Evolutionary conservation across 78 protist species (phyloP), one percentile per base, ranked within the genome.

Genomic region (Monocercomonoides exilis): DNA sequence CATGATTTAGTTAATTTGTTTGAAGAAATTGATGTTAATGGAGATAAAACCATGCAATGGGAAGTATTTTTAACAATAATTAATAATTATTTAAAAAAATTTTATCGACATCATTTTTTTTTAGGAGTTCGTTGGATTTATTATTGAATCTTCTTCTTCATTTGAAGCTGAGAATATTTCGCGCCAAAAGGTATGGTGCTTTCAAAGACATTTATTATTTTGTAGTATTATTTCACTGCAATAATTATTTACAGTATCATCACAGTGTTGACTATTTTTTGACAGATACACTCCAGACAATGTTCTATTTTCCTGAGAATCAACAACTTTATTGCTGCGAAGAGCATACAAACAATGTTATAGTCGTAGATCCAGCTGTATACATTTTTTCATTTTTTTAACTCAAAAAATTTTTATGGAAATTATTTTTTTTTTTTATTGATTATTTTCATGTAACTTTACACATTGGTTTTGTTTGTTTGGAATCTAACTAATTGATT

Each of bases 11-110:
- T 81, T 3, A 80, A 54, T 34, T 41, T 87, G 2, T 87, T 87
- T 5, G 77, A 4, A 2, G 89, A 87, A 5, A 87, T 87, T 87
- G 89, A 87, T 87, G 63, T 87, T 44, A 87, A 87, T 42, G 89
- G 89, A 33, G 89, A 87, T 87, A 82, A 82, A 4, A n/a, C 82
- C 36, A 80, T 87, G 21, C 84, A 87, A 63, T 77, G 84, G 64
- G 77, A 44, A 21, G 89, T n/a, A n/a, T n/a, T n/a, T n/a, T n/a
- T n/a, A n/a, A n/a, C n/a, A 54, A 21, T 11, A 54, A 54, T 54
- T 54, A 54, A 54, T 54, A 21, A 21, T 21, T 54, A 29, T 54
- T 21, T 29, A 29, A 29, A 54, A 29, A 54, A 21, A 54, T 29
- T 54, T 21, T 54, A 54, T 21, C n/a, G n/a, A n/a, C n/a, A n/a